phyloP scores from a whole-genome alignment of 2,329 filamentous ascomycete species.

The Trichoderma simmonsii region DNA sequence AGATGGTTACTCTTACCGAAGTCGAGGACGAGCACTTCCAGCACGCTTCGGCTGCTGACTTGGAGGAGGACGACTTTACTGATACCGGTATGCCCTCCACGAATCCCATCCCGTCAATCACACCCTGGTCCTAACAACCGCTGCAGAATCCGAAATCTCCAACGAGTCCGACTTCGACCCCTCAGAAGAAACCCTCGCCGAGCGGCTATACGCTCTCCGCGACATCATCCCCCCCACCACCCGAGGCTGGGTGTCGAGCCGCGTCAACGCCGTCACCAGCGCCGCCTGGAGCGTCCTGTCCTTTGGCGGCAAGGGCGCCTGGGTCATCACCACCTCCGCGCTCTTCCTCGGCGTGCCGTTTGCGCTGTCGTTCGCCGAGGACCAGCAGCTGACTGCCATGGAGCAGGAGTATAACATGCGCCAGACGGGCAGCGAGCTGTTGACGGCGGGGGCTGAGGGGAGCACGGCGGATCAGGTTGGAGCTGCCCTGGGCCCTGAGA shows the following conservation, averaged over 20 bases:
- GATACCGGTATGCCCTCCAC: conserved; percentile 70
- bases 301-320: conserved; percentile 82
- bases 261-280: conserved; percentile 51
- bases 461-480: conserved; percentile 50
- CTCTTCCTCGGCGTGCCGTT: conserved; percentile 90
- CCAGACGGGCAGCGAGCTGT: conserved; percentile 76
- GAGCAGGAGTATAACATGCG: conserved; percentile 97
- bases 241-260: conserved; percentile 64
- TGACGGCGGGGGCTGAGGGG: conserved; percentile 47
- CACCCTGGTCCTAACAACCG: neutral
- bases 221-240: conserved; percentile 74
- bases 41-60: conserved; percentile 63
- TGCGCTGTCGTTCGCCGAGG: conserved; percentile 88
- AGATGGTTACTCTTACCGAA: conserved; percentile 95
- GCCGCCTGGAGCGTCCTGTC: conserved; percentile 53
- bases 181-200: conserved; percentile 55
- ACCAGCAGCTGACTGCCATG: conserved; percentile 96
- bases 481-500: conserved; percentile 45
- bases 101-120: neutral
- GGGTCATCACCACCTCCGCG: conserved; percentile 86
- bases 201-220: conserved; percentile 68
- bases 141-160: conserved; percentile 76
- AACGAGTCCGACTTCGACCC: conserved; percentile 71
- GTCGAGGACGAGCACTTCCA: conserved; percentile 95
- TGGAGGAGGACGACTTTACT: conserved; percentile 89